Evolutionary conservation across 225 moss, liverwort and hornwort species (phyloP), one percentile per base, ranked within the genome.

Genomic region (Marchantia polymorpha): DNA sequence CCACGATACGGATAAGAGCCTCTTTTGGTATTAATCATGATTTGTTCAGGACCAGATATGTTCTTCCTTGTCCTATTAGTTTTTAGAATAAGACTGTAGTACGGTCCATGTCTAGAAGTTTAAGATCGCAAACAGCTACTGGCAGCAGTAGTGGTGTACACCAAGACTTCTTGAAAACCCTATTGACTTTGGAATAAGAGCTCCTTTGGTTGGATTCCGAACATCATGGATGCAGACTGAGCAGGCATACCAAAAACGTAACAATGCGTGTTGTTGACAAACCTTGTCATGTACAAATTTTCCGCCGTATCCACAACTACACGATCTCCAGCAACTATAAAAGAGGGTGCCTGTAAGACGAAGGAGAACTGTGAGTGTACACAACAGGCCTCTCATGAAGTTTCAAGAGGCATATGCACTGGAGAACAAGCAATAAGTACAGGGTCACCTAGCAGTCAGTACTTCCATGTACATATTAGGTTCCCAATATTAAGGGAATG

Each of bases 251-350:
- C 20, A n/a, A 61, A 0, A 23, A 23, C 11, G 23, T 17, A 50
- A 1, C 10, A 50, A 12, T 29, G 10, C 7, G 55, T 75, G 55
- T 27, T 75, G 55, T 27, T 75, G 7, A 48, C 77, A 50, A 20
- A 77, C 77, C 96, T 91, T 72, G 96, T 94, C 52, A 96, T 81
- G 80, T 96, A 96, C 0, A 90, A 86, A 81, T 92, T 89, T 76
- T 94, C 90, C 48, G 84, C 86, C 29, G 96, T 94, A 75, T 94
- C 90, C 67, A 96, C 91, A 58, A 96, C 89, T 69, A 96, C 83
- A 14, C 87, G 81, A 89, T 96, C 96, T 67, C 96, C 96, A 73
- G 90, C 90, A 52, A 86, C 83, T 73, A 96, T 82, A 69, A 96
- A 96, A 77, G 94, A 89, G 16, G 96, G 96, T 76, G 91, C 87